Evolutionary conservation across 306 rosid species (phyloP), one percentile per base, ranked within the genome.

Genomic region (Fragaria ananassa): DNA sequence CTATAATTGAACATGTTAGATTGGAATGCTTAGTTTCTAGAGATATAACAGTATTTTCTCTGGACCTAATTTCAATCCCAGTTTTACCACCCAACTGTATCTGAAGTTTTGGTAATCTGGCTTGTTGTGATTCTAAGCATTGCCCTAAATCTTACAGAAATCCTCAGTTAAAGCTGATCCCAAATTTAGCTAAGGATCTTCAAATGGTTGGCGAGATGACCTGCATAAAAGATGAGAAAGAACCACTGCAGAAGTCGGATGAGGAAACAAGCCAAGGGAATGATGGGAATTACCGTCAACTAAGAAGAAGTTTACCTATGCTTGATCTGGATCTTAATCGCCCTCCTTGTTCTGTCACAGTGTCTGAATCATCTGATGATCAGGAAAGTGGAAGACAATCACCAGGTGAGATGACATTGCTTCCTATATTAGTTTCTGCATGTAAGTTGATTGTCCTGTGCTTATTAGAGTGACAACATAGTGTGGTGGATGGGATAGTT

Each of bases 291-390:
- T 2, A 9, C 70, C 80, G 77, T 77, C 87, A 80, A 75, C 62
- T 82, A 41, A 77, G 78, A 68, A 89, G 78, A 70, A 79, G 67
- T 61, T 66, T 46, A 41, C 88, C 81, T 11, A 78, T 68, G 65
- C 81, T 88, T 80, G 57, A 80, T 60, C 97, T 83, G 86, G 98
- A 93, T 83, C 97, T 91, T 65, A 93, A 93, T 84, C 81, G 83
- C 67, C 92, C 86, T 84, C 98, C 98, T 77, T 70, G 70, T 70
- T 80, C 89, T 5, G 84, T 72, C 68, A 70, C 76, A 37, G 75
- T 54, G 75, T 62, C 96, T 66, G 88, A 79, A 70, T 79, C 66
- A n/a, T 74, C 58, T 0, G 86, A 82, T 56, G 81, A 87, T 78
- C 81, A 79, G 64, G 74, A 62, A 57, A 76, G 67, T 45, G 83